Evolutionary conservation across 495 filamentous ascomycete species (phyloP).

Genomic region (Thozetella sp.): DNA sequence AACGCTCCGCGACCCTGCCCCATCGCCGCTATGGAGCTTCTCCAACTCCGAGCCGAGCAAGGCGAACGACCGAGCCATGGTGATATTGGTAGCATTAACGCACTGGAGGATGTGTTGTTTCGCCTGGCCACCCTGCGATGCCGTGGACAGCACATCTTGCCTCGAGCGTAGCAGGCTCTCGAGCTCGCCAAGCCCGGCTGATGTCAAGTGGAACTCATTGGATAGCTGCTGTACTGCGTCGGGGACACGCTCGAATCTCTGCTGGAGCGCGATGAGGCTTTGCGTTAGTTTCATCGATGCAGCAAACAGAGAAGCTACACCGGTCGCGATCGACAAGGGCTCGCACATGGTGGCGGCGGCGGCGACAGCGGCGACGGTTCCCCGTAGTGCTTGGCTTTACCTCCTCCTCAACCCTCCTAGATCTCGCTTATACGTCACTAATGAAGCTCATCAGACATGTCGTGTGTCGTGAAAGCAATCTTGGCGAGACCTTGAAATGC

Average conservation of each 20-base stretch:
- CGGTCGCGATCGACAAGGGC: not conserved
- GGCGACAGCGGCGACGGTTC: too few relatives aligned
- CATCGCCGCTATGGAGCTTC: not conserved
- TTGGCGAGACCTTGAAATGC: not conserved
- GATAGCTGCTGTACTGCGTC: not conserved
- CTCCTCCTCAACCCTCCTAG: not conserved
- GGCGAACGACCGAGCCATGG: not conserved
- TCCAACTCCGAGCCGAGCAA: not conserved
- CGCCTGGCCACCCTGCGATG: not conserved
- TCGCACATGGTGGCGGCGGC: not conserved
- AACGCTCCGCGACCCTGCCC: not conserved
- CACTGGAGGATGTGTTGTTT: not conserved
- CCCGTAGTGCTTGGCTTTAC: too few relatives aligned
- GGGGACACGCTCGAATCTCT: not conserved
- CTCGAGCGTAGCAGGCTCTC: not conserved
- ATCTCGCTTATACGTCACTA: not conserved
- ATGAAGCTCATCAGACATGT: not conserved
- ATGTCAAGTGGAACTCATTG: not conserved
- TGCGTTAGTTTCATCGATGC: not conserved
- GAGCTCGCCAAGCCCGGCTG: not conserved
- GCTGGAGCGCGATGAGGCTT: not conserved
- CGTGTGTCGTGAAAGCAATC: not conserved
- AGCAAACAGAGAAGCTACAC: not conserved
- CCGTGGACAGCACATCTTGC: not conserved
- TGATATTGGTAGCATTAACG: not conserved